Evolutionary conservation across 2,329 filamentous ascomycete species (phyloP).

Genomic region (Clonostachys byssicola): DNA sequence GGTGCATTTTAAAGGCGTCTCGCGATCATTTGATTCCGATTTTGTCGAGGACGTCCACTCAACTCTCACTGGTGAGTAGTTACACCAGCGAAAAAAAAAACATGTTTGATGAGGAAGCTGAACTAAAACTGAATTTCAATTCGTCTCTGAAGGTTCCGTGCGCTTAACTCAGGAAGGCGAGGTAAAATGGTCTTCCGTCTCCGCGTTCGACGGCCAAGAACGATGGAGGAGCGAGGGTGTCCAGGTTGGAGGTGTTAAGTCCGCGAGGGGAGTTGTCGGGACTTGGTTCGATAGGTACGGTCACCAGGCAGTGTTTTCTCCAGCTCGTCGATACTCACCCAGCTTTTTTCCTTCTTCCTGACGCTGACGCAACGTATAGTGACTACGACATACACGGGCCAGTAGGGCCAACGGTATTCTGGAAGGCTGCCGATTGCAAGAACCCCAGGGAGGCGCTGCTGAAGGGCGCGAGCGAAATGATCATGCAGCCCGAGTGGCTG

Average conservation of each 20-base stretch:
- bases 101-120: background rate
- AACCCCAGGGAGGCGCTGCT: slow-evolving; percentile 1
- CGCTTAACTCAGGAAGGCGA: slow-evolving; percentile 65
- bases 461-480: slow-evolving; percentile 8
- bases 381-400: slow-evolving; percentile 66
- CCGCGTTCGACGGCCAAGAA: slow-evolving; percentile 59
- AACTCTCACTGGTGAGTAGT: background rate
- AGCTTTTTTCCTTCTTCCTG: background rate
- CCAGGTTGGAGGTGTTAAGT: slow-evolving; percentile 64
- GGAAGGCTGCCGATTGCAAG: slow-evolving; percentile 50
- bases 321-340: background rate
- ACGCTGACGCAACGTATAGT: slow-evolving; percentile 22
- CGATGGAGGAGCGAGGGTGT: slow-evolving; percentile 75
- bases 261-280: slow-evolving; percentile 65
- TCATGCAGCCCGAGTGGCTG: background rate
- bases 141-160: slow-evolving; percentile 46
- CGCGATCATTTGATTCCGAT: slow-evolving; percentile 55
- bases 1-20: slow-evolving; percentile 63
- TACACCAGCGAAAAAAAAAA: background rate
- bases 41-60: slow-evolving; percentile 60
- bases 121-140: slow-evolving; percentile 12
- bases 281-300: slow-evolving; percentile 73
- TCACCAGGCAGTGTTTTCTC: background rate
- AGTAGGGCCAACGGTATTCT: slow-evolving; percentile 71
- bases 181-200: slow-evolving; percentile 70